phyloP scores from a whole-genome alignment of 805 yeast species.

The Kodamaea hsintzibuensis region DNA sequence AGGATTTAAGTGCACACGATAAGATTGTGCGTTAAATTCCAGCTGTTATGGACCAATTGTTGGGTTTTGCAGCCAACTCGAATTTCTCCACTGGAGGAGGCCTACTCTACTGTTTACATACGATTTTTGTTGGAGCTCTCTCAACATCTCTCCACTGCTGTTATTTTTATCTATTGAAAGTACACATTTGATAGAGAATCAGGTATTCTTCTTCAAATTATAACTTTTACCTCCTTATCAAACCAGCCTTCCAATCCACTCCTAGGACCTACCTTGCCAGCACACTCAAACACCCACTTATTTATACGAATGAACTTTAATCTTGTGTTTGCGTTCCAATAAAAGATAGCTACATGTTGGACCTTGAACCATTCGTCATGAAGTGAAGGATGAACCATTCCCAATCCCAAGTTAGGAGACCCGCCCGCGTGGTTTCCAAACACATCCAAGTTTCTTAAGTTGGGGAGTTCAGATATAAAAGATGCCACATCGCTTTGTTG shows the following conservation, averaged over 20 bases:
- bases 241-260: slow-evolving; percentile 52
- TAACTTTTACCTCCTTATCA: slow-evolving; percentile 16
- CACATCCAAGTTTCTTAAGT: slow-evolving; percentile 40
- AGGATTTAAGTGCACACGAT: neutral
- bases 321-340: slow-evolving; percentile 25
- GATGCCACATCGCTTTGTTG: slow-evolving; percentile 18
- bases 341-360: slow-evolving; percentile 50
- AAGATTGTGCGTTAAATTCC: no score
- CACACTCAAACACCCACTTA: slow-evolving; percentile 48
- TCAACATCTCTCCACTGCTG: no score
- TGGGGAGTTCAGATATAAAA: slow-evolving; percentile 25
- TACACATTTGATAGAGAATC: no score
- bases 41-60: no score
- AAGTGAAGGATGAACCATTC: slow-evolving; percentile 52
- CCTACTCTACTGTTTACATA: no score
- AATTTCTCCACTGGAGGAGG: no score
- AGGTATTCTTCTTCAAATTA: no score
- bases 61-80: neutral
- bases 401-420: slow-evolving; percentile 54
- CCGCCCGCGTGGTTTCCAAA: slow-evolving; percentile 54
- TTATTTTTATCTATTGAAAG: no score
- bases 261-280: slow-evolving; percentile 36
- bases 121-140: no score
- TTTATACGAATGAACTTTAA: slow-evolving; percentile 50
- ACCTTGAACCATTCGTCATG: slow-evolving; percentile 59